phyloP scores from a whole-genome alignment of 2,329 filamentous ascomycete genomes.

The Trichoderma gracile region DNA sequence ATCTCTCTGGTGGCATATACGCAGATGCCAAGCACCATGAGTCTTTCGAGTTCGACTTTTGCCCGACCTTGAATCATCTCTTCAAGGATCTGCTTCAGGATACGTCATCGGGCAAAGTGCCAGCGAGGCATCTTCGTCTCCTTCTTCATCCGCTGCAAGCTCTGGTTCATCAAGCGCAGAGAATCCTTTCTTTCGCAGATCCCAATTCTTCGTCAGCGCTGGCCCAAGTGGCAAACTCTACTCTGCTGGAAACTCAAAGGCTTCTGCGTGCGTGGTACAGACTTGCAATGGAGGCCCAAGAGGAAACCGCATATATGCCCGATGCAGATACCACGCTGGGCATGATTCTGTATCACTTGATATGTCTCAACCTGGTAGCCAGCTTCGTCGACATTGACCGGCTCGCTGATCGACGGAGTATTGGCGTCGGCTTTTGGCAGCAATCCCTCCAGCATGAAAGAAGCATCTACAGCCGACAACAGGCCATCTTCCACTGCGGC shows the following conservation, averaged over 20 bases:
- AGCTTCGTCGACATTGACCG: conserved; percentile 68
- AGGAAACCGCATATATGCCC: neutral
- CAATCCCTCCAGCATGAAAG: conserved; percentile 58
- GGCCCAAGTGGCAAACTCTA: conserved; percentile 53
- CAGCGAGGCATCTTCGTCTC: conserved; percentile 5
- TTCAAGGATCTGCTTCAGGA: conserved; percentile 1
- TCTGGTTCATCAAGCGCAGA: conserved; percentile 36
- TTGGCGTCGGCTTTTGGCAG: conserved; percentile 57
- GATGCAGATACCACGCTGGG: neutral
- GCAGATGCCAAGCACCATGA: neutral
- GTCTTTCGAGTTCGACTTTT: neutral
- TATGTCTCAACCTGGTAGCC: conserved; percentile 67
- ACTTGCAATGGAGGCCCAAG: conserved; percentile 47
- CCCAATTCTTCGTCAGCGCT: neutral
- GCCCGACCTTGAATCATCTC: conserved; percentile 6
- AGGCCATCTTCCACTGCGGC: conserved; percentile 66
- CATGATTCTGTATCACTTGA: conserved; percentile 68
- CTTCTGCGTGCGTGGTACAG: conserved; percentile 68
- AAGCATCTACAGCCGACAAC: conserved; percentile 63
- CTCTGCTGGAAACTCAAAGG: conserved; percentile 64
- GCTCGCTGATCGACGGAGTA: conserved; percentile 61
- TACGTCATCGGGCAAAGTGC: neutral
- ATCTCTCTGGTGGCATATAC: neutral
- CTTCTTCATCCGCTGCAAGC: conserved; percentile 62
- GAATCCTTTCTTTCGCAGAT: conserved; percentile 46